Evolutionary conservation across 495 filamentous ascomycete species (phyloP), one percentile per base, ranked within the genome.

Genomic region (Neurospora sp.): DNA sequence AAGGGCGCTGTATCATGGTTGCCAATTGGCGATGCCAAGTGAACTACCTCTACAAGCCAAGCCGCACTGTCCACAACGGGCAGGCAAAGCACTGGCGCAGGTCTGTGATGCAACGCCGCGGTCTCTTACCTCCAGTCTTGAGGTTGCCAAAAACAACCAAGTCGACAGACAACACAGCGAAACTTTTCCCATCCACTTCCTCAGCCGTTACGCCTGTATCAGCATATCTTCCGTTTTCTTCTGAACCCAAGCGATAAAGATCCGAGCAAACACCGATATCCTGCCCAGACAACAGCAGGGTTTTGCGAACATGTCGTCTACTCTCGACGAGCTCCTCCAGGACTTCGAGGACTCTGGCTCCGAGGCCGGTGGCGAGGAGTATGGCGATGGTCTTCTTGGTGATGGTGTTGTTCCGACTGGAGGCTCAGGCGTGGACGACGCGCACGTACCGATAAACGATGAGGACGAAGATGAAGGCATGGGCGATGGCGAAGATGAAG

Each of bases 331-430:
- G 77, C 85, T 96, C 27, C 87, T 96, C 68, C 92, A 94, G 74
- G 96, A 98, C 81, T 97, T 98, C 75, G 95, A 94, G 74, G 93
- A 90, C 73, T 89, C 89, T 2, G 87, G 89, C 42, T 89, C 87
- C 69, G 87, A 90, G 71, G 84, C 82, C 44, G 88, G 88, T 68
- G 87, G 85, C 4, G 84, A 87, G 12, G 82, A 86, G 45, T 82
- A 86, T 71, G 84, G 86, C 38, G 82, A 82, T 41, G 81, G 80
- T 40, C 78, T 87, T 69, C 79, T 78, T 47, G 80, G 77, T 39
- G 79, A 80, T 45, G 72, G 76, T 37, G 69, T 69, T 61, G 73
- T 71, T 31, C 12, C 39, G 35, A 4, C 53, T 65, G 53, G 53
- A 65, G 22, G 14, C 7, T 65, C 53, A 8, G 53, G 53, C 14